Evolutionary conservation across 768 basidiomycete species (phyloP).

Genomic region (Phaeotremella skinneri): DNA sequence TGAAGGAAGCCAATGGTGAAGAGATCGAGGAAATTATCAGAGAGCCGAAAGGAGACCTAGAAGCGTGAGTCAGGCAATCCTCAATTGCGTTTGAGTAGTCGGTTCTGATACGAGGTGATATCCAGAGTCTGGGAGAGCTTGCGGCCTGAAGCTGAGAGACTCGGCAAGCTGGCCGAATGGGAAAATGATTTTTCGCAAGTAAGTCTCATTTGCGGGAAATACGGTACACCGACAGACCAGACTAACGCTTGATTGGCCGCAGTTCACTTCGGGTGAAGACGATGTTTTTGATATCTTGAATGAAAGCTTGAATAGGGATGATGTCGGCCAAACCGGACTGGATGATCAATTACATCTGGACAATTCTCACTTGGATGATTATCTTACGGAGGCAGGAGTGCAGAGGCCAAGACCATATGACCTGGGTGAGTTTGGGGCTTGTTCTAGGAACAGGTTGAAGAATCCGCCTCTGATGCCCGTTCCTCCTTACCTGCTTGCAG

Average conservation of each 20-base stretch:
- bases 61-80: constrained; percentile 12
- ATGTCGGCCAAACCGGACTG: constrained; percentile 30
- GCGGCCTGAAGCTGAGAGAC: constrained; percentile 45
- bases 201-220: constrained; percentile 41
- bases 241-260: background rate
- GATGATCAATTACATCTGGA: constrained; percentile 26
- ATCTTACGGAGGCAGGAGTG: constrained; percentile 60
- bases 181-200: constrained; percentile 50
- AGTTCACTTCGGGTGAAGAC: constrained; percentile 49
- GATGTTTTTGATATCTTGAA: constrained; percentile 48
- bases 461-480: background rate
- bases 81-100: background rate
- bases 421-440: constrained; percentile 63
- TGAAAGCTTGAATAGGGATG: constrained; percentile 38
- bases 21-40: constrained; percentile 18
- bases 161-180: constrained; percentile 48
- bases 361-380: constrained; percentile 26
- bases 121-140: constrained; percentile 48
- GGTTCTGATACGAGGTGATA: background rate
- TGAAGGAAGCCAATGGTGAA: constrained; percentile 2
- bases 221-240: background rate
- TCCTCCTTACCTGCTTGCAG: constrained; percentile 1
- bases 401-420: constrained; percentile 69
- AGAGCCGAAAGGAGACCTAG: constrained; percentile 45
- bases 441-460: background rate